Base-by-base conservation (phyloP, 140 eudicot species). In the Ambrosia hybrid region DNA sequence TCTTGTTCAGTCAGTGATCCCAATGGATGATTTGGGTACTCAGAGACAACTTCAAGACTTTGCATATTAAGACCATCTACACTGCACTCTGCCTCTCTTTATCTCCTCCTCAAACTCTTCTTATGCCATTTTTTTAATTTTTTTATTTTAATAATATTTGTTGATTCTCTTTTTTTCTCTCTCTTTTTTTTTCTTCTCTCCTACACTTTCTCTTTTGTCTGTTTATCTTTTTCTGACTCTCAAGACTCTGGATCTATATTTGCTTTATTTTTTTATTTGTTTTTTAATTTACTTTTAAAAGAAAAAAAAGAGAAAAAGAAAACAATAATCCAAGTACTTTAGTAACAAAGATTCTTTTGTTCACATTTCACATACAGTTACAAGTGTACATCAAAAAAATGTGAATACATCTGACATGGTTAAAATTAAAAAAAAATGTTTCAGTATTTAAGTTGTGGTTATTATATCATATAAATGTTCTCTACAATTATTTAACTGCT, bases 1-100 rank as follows among this genome's bases (percentile, higher is more conserved):
- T 21, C 30, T 21, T 21, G 30, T 74, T 59, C 68, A 59, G 69
- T 59, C 14, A 57, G 37, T 65, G 64, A 41, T 10, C 77, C 77
- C 61, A 68, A 68, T 36, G 76, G 67, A 7, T 30, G 73, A 56
- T 61, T 67, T 36, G 57, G 75, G 78, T 30, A 58, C 58, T 79
- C 82, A 48, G 80, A 73, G 39, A 83, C 69, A 9, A 92, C 82
- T 74, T 89, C 92, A 62, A 90, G 79, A 36, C 86, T 87, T 81
- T 84, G 88, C 82, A 79, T 84, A 84, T 93, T 91, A n/a, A 84
- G 85, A 84, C 80, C 92, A 90, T 85, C 62, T 79, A 83, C 85
- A 88, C 57, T 93, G 83, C 88, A 78, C 95, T 67, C 51, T 79
- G 48, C 63, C 68, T 57, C 80, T 80, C 65, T 85, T 87, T 78